Evolutionary conservation across 495 filamentous ascomycete species (phyloP).

Genomic region (Extremus antarcticus): DNA sequence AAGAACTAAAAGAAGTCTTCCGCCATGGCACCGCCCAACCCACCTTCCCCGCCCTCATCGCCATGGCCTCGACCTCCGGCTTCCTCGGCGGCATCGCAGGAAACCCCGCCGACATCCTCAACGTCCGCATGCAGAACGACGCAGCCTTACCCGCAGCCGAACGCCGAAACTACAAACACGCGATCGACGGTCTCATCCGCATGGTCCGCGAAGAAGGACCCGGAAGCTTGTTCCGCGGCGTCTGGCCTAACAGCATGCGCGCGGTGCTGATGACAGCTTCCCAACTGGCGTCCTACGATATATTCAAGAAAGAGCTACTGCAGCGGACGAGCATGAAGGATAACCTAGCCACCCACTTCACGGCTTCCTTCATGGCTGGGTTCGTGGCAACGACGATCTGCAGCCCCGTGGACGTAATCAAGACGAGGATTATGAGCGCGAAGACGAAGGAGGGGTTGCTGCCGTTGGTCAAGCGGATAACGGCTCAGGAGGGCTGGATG

Average conservation of each 20-base stretch:
- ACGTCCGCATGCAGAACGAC: conserved; percentile 98
- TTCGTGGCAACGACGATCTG: conserved; percentile 93
- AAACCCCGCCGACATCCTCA: conserved; percentile 90
- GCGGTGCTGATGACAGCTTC: conserved; percentile 89
- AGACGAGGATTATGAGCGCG: conserved; percentile 86
- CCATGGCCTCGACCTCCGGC: conserved; percentile 70
- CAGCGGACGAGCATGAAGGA: conserved; percentile 59
- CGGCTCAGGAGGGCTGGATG: conserved; percentile 60
- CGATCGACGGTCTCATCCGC: conserved; percentile 71
- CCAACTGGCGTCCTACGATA: conserved; percentile 85
- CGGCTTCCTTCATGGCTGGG: conserved; percentile 72
- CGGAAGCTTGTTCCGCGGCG: conserved; percentile 66
- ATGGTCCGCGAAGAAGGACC: conserved; percentile 75
- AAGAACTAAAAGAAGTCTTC: conserved; percentile 70
- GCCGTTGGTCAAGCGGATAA: conserved; percentile 43
- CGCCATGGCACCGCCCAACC: conserved; percentile 41
- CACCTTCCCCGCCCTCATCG: conserved; percentile 60
- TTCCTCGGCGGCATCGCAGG: conserved; percentile 83
- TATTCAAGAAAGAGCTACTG: conserved; percentile 73
- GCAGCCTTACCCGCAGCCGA: conserved; percentile 61
- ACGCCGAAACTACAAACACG: conserved; percentile 80
- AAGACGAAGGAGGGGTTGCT: conserved; percentile 37
- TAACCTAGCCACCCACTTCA: conserved; percentile 73
- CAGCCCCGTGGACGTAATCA: conserved; percentile 92
- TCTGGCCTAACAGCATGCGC: conserved; percentile 81